A percentile compares a stretch with the other conserved stretches of the same genome.
phyloP scores from a whole-genome alignment of 2,329 filamentous ascomycete genomes.

The Stagonosporopsis chrysanthemi region DNA sequence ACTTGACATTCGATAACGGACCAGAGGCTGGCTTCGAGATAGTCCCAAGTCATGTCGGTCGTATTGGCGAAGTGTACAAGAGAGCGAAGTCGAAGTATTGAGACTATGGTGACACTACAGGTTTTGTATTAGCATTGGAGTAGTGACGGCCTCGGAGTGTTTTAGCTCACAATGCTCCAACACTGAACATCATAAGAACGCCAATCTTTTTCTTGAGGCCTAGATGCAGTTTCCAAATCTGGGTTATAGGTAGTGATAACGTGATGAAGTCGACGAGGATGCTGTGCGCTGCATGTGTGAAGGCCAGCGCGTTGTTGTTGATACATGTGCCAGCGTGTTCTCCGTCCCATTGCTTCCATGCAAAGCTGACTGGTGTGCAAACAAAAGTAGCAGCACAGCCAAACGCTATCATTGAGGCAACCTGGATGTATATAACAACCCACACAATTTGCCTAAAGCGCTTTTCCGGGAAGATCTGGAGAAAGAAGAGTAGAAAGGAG shows the following conservation, averaged over 20 bases:
- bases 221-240: slow-evolving; percentile 41
- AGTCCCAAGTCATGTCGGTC: slow-evolving; percentile 44
- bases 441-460: slow-evolving; percentile 21
- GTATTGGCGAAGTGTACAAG: slow-evolving; percentile 53
- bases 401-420: slow-evolving; percentile 30
- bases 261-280: slow-evolving; percentile 38
- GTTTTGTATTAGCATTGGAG: no score
- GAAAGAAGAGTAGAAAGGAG: slow-evolving; percentile 37
- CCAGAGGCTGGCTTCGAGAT: slow-evolving; percentile 38
- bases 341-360: slow-evolving; percentile 41
- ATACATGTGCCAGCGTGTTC: slow-evolving; percentile 41
- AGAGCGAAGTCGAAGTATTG: slow-evolving; percentile 51
- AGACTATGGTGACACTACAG: slow-evolving; percentile 52
- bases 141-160: no score
- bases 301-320: slow-evolving; percentile 42
- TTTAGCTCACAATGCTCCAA: slow-evolving; percentile 45
- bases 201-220: slow-evolving; percentile 45
- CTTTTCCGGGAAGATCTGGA: slow-evolving; percentile 38
- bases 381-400: slow-evolving; percentile 31
- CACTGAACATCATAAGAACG: slow-evolving; percentile 47
- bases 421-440: slow-evolving; percentile 24
- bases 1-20: slow-evolving; percentile 51
- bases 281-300: slow-evolving; percentile 39
- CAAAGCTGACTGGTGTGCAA: slow-evolving; percentile 41
- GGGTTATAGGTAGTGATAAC: slow-evolving; percentile 42